Percentiles rank a stretch among this genome's conserved stretches.
phyloP scores from a whole-genome alignment of 2,329 filamentous ascomycete genomes.

The Colletotrichum phormii region DNA sequence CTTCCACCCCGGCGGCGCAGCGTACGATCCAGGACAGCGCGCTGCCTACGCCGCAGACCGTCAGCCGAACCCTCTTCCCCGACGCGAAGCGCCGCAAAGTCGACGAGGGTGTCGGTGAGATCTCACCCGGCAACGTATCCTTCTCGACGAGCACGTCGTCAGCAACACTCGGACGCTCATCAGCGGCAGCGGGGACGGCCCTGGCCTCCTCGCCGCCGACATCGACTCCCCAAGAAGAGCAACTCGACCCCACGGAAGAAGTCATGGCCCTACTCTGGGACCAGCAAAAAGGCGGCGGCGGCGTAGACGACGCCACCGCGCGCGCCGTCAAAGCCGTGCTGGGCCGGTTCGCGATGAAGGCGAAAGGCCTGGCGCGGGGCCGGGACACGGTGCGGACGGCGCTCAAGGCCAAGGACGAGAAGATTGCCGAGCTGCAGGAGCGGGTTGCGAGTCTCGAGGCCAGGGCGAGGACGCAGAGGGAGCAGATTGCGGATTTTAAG shows the following conservation, averaged over 20 bases:
- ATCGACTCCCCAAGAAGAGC: slow-evolving; percentile 29
- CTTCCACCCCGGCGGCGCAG: slow-evolving; percentile 42
- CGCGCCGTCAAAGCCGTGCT: slow-evolving; percentile 57
- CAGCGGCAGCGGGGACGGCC: slow-evolving; percentile 23
- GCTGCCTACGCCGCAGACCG: slow-evolving; percentile 48
- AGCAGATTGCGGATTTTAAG: slow-evolving; percentile 51
- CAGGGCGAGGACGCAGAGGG: slow-evolving; percentile 45
- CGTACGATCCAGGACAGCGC: slow-evolving; percentile 39
- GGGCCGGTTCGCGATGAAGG: slow-evolving; percentile 66
- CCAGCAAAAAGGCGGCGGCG: slow-evolving; percentile 41
- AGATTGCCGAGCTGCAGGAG: slow-evolving; percentile 50
- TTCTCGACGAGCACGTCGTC: slow-evolving; percentile 33
- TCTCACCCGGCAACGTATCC: slow-evolving; percentile 23
- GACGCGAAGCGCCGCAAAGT: slow-evolving; percentile 47
- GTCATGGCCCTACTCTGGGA: slow-evolving; percentile 62
- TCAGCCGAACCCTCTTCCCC: slow-evolving; percentile 51
- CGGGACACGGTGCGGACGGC: slow-evolving; percentile 74
- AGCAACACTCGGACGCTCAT: not conserved
- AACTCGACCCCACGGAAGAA: slow-evolving; percentile 55
- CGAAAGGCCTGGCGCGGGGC: slow-evolving; percentile 71
- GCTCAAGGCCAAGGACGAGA: slow-evolving; percentile 71
- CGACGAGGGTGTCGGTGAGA: not conserved
- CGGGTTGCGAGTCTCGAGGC: slow-evolving; percentile 54
- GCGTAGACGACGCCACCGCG: slow-evolving; percentile 51
- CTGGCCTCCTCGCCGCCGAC: slow-evolving; percentile 9